Evolutionary conservation across 1,284 basidiomycete species (phyloP).

Genomic region (Cutaneotrichosporon spelunceum): DNA sequence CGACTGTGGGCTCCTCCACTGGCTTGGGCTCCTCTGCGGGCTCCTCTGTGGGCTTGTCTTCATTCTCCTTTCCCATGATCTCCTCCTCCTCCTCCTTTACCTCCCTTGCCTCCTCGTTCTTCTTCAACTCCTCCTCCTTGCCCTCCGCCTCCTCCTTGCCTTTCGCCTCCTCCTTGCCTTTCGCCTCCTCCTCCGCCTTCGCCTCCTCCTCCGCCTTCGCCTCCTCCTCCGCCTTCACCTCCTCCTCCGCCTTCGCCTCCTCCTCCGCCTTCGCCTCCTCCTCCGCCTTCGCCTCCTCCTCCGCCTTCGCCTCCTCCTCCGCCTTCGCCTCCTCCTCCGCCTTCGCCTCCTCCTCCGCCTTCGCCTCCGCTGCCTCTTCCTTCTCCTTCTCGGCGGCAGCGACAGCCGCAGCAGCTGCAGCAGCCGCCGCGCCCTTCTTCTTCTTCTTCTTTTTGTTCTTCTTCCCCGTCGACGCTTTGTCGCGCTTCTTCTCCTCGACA

Average conservation of each 20-base stretch:
- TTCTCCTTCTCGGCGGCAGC: neutral
- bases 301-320: too few relatives aligned
- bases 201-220: too few relatives aligned
- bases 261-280: too few relatives aligned
- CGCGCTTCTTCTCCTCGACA: neutral
- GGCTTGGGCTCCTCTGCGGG: neutral
- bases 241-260: too few relatives aligned
- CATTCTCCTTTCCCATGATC: neutral
- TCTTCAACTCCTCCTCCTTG: neutral
- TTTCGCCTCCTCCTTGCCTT: too few relatives aligned
- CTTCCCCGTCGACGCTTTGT: neutral
- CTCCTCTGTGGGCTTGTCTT: neutral
- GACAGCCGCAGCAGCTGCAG: neutral
- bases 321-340: too few relatives aligned
- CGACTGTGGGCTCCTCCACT: neutral
- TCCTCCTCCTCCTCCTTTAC: neutral
- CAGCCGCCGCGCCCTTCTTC: neutral
- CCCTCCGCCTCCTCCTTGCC: conserved; percentile 1
- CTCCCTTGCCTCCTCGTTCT: neutral
- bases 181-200: too few relatives aligned
- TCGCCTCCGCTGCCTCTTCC: neutral
- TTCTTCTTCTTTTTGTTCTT: conserved; percentile 7
- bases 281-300: too few relatives aligned
- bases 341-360: too few relatives aligned
- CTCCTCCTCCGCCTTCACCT: too few relatives aligned